These are phyloP conservation scores for Cercospora sp. DNA, from an alignment of 2,329 filamentous ascomycete species.

Conservation along the genomic window DNA sequence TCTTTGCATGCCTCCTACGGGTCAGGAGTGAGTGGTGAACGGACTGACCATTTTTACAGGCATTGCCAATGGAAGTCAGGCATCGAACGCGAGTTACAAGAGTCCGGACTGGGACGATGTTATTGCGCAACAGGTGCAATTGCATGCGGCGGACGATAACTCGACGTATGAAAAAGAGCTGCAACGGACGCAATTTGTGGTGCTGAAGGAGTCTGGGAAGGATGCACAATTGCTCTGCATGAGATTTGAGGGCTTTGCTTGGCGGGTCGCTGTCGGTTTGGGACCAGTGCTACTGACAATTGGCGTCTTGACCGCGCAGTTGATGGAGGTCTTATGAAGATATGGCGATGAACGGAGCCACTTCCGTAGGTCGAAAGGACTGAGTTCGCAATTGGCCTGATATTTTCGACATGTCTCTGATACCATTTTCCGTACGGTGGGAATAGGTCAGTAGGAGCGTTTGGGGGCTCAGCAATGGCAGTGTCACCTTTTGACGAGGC, in stretches of 20 bases:
- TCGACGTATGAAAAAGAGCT: slow-evolving; percentile 14
- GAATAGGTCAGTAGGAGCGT: not conserved
- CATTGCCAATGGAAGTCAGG: slow-evolving; percentile 11
- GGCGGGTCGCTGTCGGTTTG: not conserved
- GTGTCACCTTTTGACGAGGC: not conserved
- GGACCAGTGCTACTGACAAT: not conserved
- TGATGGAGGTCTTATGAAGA: not conserved
- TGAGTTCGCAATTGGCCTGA: not conserved
- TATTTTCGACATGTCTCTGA: not conserved
- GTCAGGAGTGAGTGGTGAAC: not conserved
- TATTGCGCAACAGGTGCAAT: slow-evolving; percentile 3
- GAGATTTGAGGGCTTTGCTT: slow-evolving; percentile 3
- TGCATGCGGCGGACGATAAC: slow-evolving; percentile 6
- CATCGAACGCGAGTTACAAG: slow-evolving; percentile 1
- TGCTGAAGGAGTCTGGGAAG: slow-evolving; percentile 14
- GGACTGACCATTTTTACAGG: not conserved
- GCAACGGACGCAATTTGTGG: slow-evolving; percentile 3
- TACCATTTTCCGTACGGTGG: not conserved
- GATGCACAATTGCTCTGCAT: slow-evolving; percentile 4
- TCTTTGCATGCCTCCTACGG: not conserved
- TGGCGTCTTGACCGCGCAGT: not conserved
- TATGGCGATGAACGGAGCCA: not conserved
- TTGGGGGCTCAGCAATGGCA: not conserved
- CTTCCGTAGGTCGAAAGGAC: not conserved
- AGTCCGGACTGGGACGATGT: not conserved